Percentiles rank a stretch among this genome's conserved stretches.
Conservation (phyloP, 768 basidiomycete genomes). For the Leccinum subtestaceum region DNA sequence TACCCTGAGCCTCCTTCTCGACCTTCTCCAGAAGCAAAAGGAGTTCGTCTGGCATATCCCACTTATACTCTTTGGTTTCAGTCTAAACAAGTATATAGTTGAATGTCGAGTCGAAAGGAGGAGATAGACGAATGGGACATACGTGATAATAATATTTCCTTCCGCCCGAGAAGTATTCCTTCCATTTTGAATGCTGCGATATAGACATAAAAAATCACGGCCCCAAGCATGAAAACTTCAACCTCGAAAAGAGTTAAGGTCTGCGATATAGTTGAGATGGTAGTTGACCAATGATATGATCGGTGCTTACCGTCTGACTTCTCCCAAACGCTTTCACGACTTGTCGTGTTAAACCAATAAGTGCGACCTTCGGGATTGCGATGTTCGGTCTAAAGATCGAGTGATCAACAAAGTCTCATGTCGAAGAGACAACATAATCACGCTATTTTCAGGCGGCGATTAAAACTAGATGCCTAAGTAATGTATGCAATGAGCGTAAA, state of each 20-base stretch:
- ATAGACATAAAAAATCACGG: conserved; percentile 4
- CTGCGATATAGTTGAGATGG: conserved; percentile 36
- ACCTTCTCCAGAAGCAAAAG: conserved; percentile 80
- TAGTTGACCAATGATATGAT: conserved; percentile 1
- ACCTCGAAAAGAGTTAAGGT: conserved; percentile 89
- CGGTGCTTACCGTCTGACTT: conserved; percentile 80
- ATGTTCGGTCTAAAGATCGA: conserved; percentile 72
- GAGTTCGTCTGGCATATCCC: conserved; percentile 96
- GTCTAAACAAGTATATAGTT: conserved; percentile 45
- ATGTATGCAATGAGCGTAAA: too few relatives aligned
- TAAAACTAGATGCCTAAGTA: conserved; percentile 5
- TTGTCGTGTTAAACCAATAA: conserved; percentile 93
- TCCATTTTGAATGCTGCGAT: conserved; percentile 85
- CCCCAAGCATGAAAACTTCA: conserved; percentile 14
- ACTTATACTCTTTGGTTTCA: conserved; percentile 89
- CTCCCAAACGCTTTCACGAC: conserved; percentile 94
- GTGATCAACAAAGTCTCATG: conserved; percentile 1
- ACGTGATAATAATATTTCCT: conserved; percentile 91
- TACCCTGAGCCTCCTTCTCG: conserved; percentile 62
- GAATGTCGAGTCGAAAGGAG: background rate
- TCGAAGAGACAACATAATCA: conserved; percentile 22
- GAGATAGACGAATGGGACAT: conserved; percentile 17
- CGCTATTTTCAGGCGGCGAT: conserved; percentile 20
- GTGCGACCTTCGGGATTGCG: conserved; percentile 93
- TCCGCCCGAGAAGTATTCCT: conserved; percentile 91